Conservation (phyloP, 352 stramenopile genomes). For the Phytophthora macrochlamydospora region DNA sequence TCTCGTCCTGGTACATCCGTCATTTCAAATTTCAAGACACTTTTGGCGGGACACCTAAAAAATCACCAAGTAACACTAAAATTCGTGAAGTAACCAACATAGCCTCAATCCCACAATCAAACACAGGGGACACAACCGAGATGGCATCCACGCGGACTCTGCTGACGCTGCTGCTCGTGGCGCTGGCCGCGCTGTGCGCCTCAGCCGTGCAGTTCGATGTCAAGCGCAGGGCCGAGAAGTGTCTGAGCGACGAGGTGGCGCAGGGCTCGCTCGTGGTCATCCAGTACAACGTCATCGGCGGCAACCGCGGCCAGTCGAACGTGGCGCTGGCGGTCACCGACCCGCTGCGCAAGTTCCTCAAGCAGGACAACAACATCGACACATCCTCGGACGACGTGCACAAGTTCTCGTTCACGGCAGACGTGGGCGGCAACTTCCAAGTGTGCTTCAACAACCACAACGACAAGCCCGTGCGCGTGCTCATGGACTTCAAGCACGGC, state of each 20-base stretch:
- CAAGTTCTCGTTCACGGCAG: slow-evolving; percentile 85
- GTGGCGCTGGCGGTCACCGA: slow-evolving; percentile 78
- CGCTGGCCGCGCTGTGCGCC: slow-evolving; percentile 24
- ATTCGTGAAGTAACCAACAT: not conserved
- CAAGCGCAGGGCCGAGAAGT: slow-evolving; percentile 71
- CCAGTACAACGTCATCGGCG: slow-evolving; percentile 83
- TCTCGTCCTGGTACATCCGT: slow-evolving; percentile 24
- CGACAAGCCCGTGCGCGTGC: slow-evolving; percentile 70
- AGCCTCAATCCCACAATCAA: slow-evolving; percentile 11
- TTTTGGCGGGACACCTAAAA: no score
- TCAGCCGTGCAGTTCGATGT: slow-evolving; percentile 83
- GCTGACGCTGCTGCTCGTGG: slow-evolving; percentile 42
- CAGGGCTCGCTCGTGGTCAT: slow-evolving; percentile 80
- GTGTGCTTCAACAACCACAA: slow-evolving; percentile 88
- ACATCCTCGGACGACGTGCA: slow-evolving; percentile 79
- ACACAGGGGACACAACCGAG: not conserved
- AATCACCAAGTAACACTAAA: not conserved
- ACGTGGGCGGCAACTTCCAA: slow-evolving; percentile 66
- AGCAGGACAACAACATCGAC: slow-evolving; percentile 87
- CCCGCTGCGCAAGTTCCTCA: slow-evolving; percentile 77
- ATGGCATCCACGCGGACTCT: slow-evolving; percentile 26
- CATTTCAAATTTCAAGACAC: slow-evolving; percentile 9
- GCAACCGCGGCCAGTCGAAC: slow-evolving; percentile 65
- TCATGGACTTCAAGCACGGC: slow-evolving; percentile 89
- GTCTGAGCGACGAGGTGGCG: slow-evolving; percentile 84